phyloP scores from a whole-genome alignment of 176 grass and related monocot species.

The Paspalum notatum region DNA sequence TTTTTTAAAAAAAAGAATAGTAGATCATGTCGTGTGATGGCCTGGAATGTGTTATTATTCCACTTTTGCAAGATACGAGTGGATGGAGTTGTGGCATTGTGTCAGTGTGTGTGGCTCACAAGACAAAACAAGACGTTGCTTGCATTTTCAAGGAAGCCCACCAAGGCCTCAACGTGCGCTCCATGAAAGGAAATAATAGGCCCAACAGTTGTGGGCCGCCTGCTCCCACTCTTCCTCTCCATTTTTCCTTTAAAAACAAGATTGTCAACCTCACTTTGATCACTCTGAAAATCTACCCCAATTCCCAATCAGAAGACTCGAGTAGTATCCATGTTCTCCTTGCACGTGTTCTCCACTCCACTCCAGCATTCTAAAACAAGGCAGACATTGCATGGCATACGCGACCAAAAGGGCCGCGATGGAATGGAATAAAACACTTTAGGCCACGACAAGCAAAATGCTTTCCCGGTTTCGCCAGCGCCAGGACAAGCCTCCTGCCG shows the following conservation, averaged over 20 bases:
- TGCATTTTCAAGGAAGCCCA: not conserved
- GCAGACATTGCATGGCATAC: not conserved
- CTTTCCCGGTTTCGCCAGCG: too few species aligned
- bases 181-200: not conserved
- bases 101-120: too few species aligned
- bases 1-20: too few species aligned
- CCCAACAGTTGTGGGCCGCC: not conserved
- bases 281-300: not conserved
- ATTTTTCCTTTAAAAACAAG: not conserved
- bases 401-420: not conserved
- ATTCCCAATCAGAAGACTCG: too few species aligned
- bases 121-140: constrained; percentile 14
- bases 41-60: too few species aligned
- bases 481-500: not conserved
- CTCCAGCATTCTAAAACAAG: too few species aligned
- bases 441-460: constrained; percentile 5
- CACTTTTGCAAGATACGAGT: not conserved
- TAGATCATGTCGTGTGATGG: too few species aligned
- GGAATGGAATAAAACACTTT: constrained; percentile 14
- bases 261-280: not conserved
- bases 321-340: not conserved
- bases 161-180: not conserved
- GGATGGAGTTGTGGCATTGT: not conserved
- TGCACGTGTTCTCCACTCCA: not conserved
- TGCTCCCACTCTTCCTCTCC: too few species aligned